Evolutionary conservation across 2,329 filamentous ascomycete species (phyloP).

Genomic region (Pyrenophora tritici-repentis): DNA sequence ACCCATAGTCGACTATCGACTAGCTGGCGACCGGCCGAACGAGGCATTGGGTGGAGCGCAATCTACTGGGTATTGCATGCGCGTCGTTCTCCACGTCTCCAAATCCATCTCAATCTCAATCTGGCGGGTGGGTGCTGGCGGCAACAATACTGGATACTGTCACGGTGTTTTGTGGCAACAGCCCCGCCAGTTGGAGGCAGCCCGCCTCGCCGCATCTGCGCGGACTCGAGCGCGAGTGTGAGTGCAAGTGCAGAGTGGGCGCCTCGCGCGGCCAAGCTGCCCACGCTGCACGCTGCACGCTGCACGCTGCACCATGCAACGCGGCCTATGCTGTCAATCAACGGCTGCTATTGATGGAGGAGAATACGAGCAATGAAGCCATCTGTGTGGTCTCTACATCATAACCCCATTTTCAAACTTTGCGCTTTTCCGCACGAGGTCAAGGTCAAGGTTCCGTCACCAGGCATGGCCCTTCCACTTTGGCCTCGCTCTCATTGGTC

Average conservation of each 20-base stretch:
- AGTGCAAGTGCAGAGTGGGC: too few relatives aligned
- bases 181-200: slow-evolving; percentile 14
- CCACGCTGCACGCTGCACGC: too few relatives aligned
- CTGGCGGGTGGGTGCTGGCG: neutral
- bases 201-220: slow-evolving; percentile 13
- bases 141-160: too few relatives aligned
- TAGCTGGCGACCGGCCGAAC: slow-evolving; percentile 1
- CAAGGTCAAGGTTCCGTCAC: slow-evolving; percentile 2
- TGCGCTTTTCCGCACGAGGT: slow-evolving; percentile 10
- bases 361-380: too few relatives aligned
- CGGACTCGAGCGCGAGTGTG: neutral
- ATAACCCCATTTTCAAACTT: slow-evolving; percentile 9
- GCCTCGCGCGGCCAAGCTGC: slow-evolving; percentile 12
- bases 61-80: slow-evolving; percentile 10
- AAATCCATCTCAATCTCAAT: too few relatives aligned
- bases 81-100: neutral
- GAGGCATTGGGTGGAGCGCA: slow-evolving; percentile 6
- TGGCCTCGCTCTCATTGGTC: slow-evolving; percentile 25
- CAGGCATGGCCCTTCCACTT: slow-evolving; percentile 5
- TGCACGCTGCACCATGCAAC: neutral
- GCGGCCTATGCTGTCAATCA: neutral
- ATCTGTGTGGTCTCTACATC: neutral
- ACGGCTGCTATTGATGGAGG: neutral
- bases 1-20: slow-evolving; percentile 1
- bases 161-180: slow-evolving; percentile 2